phyloP scores from a whole-genome alignment of 257 asterid species.

The Primulina eburnea region DNA sequence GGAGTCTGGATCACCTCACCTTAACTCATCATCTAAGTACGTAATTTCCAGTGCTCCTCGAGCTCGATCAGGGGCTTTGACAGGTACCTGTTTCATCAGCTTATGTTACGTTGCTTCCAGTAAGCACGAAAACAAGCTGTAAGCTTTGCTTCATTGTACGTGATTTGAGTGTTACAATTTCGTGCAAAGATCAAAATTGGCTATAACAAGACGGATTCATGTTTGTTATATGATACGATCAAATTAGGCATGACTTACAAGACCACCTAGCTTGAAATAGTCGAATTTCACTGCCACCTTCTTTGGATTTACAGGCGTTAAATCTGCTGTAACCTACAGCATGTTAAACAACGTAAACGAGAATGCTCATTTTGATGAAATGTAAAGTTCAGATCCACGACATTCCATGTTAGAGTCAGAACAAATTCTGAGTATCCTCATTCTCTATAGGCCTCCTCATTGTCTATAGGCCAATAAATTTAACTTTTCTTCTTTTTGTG shows the following conservation, averaged over 20 bases:
- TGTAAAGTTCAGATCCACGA: background rate
- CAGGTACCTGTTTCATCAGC: constrained; percentile 46
- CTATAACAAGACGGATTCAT: background rate
- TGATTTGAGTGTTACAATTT: background rate
- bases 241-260: constrained; percentile 43
- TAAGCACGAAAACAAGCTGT: background rate
- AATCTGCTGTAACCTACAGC: constrained; percentile 79
- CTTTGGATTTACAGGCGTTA: constrained; percentile 61
- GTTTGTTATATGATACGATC: background rate
- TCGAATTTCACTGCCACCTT: constrained; percentile 82
- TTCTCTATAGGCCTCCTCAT: background rate
- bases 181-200: no score
- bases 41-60: constrained; percentile 73
- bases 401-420: no score
- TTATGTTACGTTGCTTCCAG: background rate
- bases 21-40: constrained; percentile 77
- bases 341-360: background rate
- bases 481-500: background rate
- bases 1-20: constrained; percentile 35
- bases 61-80: constrained; percentile 77
- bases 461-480: background rate
- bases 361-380: background rate
- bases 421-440: background rate
- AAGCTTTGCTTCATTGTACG: background rate
- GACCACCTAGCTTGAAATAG: constrained; percentile 70